Conservation (phyloP, 116 monocot species). For the Posidonia oceanica region DNA sequence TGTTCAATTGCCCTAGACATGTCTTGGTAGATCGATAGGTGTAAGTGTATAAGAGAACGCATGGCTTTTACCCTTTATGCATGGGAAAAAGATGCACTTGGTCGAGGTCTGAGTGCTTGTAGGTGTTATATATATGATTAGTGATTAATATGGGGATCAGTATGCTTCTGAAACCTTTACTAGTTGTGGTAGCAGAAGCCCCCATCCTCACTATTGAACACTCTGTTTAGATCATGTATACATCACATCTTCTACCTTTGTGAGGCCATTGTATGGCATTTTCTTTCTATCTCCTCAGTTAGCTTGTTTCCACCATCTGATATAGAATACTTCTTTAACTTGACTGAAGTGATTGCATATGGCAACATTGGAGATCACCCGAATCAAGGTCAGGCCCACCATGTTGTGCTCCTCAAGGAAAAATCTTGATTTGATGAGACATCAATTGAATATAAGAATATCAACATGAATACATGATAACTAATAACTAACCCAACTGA, state of each 20-base stretch:
- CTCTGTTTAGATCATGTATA: not conserved
- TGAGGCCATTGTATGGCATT: not conserved
- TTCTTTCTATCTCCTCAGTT: not conserved
- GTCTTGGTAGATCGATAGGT: not conserved
- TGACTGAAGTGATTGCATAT: slow-evolving; percentile 6
- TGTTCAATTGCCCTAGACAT: not conserved
- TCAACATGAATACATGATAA: too few relatives aligned
- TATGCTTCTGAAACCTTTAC: not conserved
- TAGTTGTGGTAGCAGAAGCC: not conserved
- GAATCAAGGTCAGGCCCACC: slow-evolving; percentile 19
- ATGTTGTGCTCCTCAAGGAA: slow-evolving; percentile 17
- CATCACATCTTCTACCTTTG: slow-evolving; percentile 1
- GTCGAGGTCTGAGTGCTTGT: not conserved
- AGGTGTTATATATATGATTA: not conserved
- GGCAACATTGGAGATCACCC: slow-evolving; percentile 19
- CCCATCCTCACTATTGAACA: not conserved
- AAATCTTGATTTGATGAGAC: slow-evolving; percentile 15
- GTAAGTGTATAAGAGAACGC: not conserved
- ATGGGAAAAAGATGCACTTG: slow-evolving; percentile 10
- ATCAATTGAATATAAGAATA: slow-evolving; percentile 1
- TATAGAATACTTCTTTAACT: slow-evolving; percentile 5
- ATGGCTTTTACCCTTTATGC: slow-evolving; percentile 7
- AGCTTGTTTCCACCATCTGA: slow-evolving; percentile 1
- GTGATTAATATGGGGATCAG: not conserved
- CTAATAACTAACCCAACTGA: too few relatives aligned